A percentile compares a stretch with the other conserved stretches of the same genome.
phyloP scores from a whole-genome alignment of 1,284 basidiomycete species.

The Leccinum holopus region DNA sequence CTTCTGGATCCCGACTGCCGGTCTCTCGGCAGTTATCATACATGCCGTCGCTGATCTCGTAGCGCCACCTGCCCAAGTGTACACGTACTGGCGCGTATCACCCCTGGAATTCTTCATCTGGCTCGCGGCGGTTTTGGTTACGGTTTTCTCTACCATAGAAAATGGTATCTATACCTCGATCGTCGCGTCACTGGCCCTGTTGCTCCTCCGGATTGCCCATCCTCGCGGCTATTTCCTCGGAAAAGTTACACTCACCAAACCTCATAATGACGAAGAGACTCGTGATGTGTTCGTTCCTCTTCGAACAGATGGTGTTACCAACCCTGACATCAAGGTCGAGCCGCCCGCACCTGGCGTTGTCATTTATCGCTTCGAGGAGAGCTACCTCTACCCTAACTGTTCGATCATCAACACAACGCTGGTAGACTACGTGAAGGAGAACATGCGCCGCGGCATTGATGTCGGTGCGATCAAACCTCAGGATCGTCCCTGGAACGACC shows the following conservation, averaged over 20 bases:
- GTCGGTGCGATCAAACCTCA: constrained; percentile 58
- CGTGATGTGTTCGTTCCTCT: constrained; percentile 88
- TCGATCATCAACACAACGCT: constrained; percentile 76
- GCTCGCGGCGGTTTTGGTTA: constrained; percentile 84
- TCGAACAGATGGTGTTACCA: constrained; percentile 58
- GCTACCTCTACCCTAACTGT: constrained; percentile 91
- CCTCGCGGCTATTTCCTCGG: constrained; percentile 93
- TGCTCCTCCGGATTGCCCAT: constrained; percentile 86
- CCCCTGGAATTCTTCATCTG: constrained; percentile 95
- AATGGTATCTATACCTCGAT: constrained; percentile 95
- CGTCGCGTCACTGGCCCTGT: constrained; percentile 74
- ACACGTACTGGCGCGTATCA: constrained; percentile 90
- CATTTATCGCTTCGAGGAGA: constrained; percentile 93
- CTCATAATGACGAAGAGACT: constrained; percentile 33
- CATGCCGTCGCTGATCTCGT: constrained; percentile 94
- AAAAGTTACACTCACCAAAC: constrained; percentile 50
- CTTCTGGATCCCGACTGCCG: constrained; percentile 81
- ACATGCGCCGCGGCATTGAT: constrained; percentile 78
- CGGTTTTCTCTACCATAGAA: constrained; percentile 88
- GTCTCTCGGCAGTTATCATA: constrained; percentile 91
- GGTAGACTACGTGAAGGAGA: constrained; percentile 78
- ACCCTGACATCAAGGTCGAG: constrained; percentile 71
- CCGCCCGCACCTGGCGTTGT: constrained; percentile 88
- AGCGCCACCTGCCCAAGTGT: constrained; percentile 84
- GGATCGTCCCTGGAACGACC: constrained; percentile 96